Evolutionary conservation across 75 land plant genomes (phyloP).

Genomic region (Selaginella tamariscina): DNA sequence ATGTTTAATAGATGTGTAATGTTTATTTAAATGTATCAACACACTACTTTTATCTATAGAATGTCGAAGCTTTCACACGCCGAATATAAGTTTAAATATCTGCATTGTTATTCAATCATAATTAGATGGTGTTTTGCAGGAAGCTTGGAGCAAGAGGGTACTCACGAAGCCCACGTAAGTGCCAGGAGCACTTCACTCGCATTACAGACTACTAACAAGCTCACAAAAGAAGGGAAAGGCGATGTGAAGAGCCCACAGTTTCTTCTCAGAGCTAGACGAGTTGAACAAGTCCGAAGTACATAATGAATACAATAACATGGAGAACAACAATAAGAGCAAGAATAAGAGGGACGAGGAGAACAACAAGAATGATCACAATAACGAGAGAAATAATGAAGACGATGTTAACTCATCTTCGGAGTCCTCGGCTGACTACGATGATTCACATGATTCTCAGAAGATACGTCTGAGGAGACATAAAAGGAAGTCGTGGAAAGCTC

Average conservation of each 20-base stretch:
- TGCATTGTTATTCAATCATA: not conserved
- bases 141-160: slow-evolving; percentile 62
- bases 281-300: slow-evolving; percentile 43
- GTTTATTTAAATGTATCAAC: not conserved
- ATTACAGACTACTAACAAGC: slow-evolving; percentile 77
- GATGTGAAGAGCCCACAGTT: slow-evolving; percentile 70
- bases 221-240: slow-evolving; percentile 72
- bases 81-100: not conserved
- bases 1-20: not conserved
- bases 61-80: not conserved
- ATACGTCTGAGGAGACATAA: not conserved
- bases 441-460: not conserved
- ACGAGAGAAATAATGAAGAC: not conserved
- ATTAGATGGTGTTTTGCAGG: slow-evolving; percentile 32
- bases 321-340: not conserved
- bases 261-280: slow-evolving; percentile 71
- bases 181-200: slow-evolving; percentile 79
- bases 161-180: slow-evolving; percentile 67
- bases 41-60: not conserved
- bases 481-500: slow-evolving; percentile 4
- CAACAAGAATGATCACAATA: not conserved
- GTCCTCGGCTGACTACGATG: not conserved
- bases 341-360: not conserved
- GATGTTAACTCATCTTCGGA: not conserved
- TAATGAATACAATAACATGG: not conserved